Evolutionary conservation across 768 basidiomycete species (phyloP).

Genomic region (Hygrocybe coccinea): DNA sequence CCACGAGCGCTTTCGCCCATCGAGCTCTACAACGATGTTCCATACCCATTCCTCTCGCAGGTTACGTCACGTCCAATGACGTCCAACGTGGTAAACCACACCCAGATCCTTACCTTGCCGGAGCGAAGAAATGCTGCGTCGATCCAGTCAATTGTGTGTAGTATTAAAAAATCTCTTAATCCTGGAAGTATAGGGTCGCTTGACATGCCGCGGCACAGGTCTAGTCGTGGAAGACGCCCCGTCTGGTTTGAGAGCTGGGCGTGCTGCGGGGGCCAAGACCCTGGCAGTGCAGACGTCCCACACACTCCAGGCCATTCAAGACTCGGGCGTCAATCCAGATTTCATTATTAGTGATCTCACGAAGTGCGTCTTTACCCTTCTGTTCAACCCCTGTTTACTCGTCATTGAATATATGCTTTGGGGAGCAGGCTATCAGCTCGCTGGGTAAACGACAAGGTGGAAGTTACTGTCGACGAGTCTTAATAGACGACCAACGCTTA

Average conservation of each 20-base stretch:
- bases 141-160: conserved; percentile 53
- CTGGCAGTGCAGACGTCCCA: conserved; percentile 86
- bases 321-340: conserved; percentile 52
- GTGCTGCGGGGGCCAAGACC: conserved; percentile 67
- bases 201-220: too few species aligned
- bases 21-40: conserved; percentile 61
- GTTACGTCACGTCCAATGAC: conserved; percentile 71
- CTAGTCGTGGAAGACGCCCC: conserved; percentile 90
- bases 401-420: not conserved
- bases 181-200: too few species aligned
- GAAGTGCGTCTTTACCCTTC: conserved; percentile 38
- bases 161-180: too few species aligned
- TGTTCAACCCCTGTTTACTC: not conserved
- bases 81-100: conserved; percentile 77
- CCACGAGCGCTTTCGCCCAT: conserved; percentile 67
- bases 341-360: conserved; percentile 67
- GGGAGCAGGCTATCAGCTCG: conserved; percentile 40
- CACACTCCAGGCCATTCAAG: conserved; percentile 45
- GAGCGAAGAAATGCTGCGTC: conserved; percentile 56
- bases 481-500: conserved; percentile 8
- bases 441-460: conserved; percentile 43
- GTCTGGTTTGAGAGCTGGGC: conserved; percentile 71
- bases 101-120: conserved; percentile 81
- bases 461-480: conserved; percentile 41
- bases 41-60: conserved; percentile 52